These are phyloP conservation scores for Lepidopterella palustris DNA, from an alignment of 495 filamentous ascomycete species.

Conservation along the genomic window DNA sequence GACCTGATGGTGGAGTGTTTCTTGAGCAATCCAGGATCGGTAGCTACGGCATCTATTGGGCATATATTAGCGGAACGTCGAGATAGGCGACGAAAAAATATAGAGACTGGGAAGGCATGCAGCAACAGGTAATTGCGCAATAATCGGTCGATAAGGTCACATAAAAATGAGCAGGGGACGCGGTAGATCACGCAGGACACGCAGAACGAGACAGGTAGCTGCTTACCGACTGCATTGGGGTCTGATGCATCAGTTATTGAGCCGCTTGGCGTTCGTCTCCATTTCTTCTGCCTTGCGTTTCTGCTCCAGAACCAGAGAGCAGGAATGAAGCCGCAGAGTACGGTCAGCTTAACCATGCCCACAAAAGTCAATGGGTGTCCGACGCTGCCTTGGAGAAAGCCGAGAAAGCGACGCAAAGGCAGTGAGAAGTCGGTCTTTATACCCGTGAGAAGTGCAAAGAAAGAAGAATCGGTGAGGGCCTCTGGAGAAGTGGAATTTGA, in stretches of 20 bases:
- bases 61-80: neutral
- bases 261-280: neutral
- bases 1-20: constrained; percentile 66
- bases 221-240: constrained; percentile 12
- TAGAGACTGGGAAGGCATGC: neutral
- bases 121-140: neutral
- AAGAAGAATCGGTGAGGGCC: constrained; percentile 8
- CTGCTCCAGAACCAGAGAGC: constrained; percentile 27
- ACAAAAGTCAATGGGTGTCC: constrained; percentile 6
- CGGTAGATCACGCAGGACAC: neutral
- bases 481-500: constrained; percentile 3
- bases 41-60: constrained; percentile 27
- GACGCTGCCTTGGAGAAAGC: neutral
- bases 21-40: constrained; percentile 69
- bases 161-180: neutral
- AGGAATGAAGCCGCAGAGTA: constrained; percentile 25
- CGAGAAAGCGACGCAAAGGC: neutral
- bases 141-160: neutral
- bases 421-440: constrained; percentile 5
- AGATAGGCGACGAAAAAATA: neutral
- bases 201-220: neutral
- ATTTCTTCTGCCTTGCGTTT: constrained; percentile 5
- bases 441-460: neutral
- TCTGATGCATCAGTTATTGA: constrained; percentile 2
- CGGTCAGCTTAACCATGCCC: constrained; percentile 30